These are phyloP conservation scores for Gardenia jasminoides DNA, from an alignment of 257 asterid genomes.

Conservation along the genomic window DNA sequence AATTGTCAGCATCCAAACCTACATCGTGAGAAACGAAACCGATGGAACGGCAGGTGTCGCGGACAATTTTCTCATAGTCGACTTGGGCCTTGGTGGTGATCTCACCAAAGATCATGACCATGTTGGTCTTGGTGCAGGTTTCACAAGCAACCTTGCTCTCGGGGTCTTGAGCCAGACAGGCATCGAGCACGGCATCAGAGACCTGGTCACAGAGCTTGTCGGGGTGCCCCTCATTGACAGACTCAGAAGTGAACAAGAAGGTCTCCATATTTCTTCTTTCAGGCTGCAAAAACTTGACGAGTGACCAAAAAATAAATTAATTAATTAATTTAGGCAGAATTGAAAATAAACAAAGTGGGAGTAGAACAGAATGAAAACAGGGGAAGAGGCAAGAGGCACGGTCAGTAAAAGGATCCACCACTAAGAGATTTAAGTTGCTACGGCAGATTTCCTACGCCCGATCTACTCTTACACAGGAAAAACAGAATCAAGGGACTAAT, in stretches of 20 bases:
- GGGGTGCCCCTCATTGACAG: slow-evolving; percentile 48
- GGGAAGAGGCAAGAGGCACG: too few relatives aligned
- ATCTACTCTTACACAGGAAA: neutral
- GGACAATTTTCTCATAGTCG: slow-evolving; percentile 40
- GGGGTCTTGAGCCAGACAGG: slow-evolving; percentile 43
- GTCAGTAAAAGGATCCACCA: neutral
- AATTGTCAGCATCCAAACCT: slow-evolving; percentile 38
- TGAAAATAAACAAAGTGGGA: neutral
- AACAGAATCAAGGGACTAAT: neutral
- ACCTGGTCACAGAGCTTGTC: slow-evolving; percentile 47
- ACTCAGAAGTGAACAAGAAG: slow-evolving; percentile 45
- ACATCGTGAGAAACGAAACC: slow-evolving; percentile 39
- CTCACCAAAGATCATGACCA: slow-evolving; percentile 47
- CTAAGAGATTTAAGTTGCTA: neutral
- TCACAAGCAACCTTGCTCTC: slow-evolving; percentile 48
- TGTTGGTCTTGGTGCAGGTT: slow-evolving; percentile 41
- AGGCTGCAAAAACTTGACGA: neutral
- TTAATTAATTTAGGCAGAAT: neutral
- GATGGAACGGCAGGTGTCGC: slow-evolving; percentile 37
- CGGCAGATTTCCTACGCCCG: neutral
- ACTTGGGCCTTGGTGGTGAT: slow-evolving; percentile 40
- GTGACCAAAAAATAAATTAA: too few relatives aligned
- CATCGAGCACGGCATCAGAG: slow-evolving; percentile 46
- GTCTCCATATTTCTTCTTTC: slow-evolving; percentile 26
- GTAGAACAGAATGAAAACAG: neutral